These are phyloP conservation scores for Coffea canephora DNA, from an alignment of 257 asterid genomes.

Conservation along the genomic window DNA sequence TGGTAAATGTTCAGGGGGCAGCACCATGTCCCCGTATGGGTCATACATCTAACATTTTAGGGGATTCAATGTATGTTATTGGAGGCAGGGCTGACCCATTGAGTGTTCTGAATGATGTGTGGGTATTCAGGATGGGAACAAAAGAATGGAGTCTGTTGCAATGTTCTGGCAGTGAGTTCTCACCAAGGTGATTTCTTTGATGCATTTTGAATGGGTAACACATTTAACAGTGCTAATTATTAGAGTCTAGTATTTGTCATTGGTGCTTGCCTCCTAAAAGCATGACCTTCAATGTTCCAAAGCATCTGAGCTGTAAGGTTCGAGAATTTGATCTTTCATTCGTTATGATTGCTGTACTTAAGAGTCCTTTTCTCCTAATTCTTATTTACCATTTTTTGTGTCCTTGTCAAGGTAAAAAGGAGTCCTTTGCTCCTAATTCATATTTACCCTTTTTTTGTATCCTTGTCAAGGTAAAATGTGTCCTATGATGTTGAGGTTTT, in stretches of 20 bases:
- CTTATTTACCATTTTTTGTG: not conserved
- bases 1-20: conserved; percentile 42
- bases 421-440: not conserved
- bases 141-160: conserved; percentile 66
- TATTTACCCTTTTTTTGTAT: not conserved
- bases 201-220: not conserved
- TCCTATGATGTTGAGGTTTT: conserved; percentile 10
- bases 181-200: conserved; percentile 59
- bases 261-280: not conserved
- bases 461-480: not conserved
- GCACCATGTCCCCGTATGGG: conserved; percentile 89
- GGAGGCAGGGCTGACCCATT: conserved; percentile 96
- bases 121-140: conserved; percentile 50
- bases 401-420: not conserved
- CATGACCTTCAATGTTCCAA: not conserved
- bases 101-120: conserved; percentile 77
- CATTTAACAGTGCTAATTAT: not conserved
- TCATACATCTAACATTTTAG: conserved; percentile 65
- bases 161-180: conserved; percentile 62
- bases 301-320: conserved; percentile 8
- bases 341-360: not conserved
- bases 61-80: conserved; percentile 61
- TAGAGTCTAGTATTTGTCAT: not conserved
- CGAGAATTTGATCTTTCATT: not conserved
- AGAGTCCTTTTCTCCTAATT: not conserved